phyloP scores from a whole-genome alignment of 2,329 filamentous ascomycete genomes.

The Cadophora sp. region DNA sequence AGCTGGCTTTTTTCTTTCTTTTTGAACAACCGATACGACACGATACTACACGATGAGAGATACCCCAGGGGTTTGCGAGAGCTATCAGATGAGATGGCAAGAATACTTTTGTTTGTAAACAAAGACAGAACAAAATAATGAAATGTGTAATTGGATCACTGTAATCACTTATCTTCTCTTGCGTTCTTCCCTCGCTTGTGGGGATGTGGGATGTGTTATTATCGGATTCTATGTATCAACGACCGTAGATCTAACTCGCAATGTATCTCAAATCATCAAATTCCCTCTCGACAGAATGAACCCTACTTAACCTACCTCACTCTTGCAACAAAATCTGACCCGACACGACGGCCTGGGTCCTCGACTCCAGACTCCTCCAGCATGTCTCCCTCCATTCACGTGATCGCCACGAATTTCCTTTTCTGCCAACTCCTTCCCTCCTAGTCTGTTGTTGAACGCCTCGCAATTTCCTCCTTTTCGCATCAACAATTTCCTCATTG shows the following conservation, averaged over 20 bases:
- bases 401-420: neutral
- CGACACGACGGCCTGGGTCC: too few species aligned
- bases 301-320: too few species aligned
- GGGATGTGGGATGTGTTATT: too few species aligned
- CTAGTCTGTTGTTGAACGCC: neutral
- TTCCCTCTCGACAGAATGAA: too few species aligned
- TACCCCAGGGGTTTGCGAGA: constrained; percentile 11
- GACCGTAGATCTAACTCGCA: too few species aligned
- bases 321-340: too few species aligned
- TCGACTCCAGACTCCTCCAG: neutral
- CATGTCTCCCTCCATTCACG: neutral
- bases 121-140: neutral
- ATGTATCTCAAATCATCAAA: too few species aligned
- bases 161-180: neutral
- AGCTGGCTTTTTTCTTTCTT: neutral
- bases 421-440: neutral
- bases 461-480: neutral
- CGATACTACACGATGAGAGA: constrained; percentile 16
- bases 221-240: too few species aligned
- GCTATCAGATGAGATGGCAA: constrained; percentile 4
- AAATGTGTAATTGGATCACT: constrained; percentile 12
- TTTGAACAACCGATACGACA: constrained; percentile 7
- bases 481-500: too few species aligned
- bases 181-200: neutral
- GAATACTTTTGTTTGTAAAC: neutral